phyloP scores from a whole-genome alignment of 768 basidiomycete species.

The Dioszegia hungarica region DNA sequence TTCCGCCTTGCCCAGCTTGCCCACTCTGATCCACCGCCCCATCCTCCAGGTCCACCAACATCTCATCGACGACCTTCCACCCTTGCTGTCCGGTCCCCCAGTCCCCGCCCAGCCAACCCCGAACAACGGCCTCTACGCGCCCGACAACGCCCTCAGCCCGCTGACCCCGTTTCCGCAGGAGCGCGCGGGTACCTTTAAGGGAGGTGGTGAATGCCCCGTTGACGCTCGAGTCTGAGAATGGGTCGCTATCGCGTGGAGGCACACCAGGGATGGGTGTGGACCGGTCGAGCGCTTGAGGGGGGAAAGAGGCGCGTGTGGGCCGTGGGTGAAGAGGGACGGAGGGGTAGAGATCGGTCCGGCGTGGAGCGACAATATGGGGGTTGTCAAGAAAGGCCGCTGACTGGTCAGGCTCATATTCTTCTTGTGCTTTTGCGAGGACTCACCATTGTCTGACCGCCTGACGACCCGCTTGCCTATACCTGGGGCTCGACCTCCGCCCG shows the following conservation, averaged over 20 bases:
- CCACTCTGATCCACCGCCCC: neutral
- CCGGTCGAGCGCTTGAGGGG: constrained; percentile 18
- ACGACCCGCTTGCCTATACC: constrained; percentile 40
- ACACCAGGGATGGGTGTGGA: constrained; percentile 28
- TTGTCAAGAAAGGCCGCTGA: constrained; percentile 40
- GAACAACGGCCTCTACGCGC: constrained; percentile 28
- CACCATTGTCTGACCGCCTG: constrained; percentile 46
- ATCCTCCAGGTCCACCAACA: constrained; percentile 3
- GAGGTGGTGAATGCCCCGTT: constrained; percentile 37
- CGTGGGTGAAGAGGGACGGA: constrained; percentile 32
- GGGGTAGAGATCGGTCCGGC: constrained; percentile 33
- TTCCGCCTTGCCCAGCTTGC: neutral
- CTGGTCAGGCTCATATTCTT: neutral
- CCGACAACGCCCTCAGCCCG: constrained; percentile 37
- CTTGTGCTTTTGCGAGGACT: too few species aligned
- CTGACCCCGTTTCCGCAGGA: constrained; percentile 35
- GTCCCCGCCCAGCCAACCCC: constrained; percentile 37
- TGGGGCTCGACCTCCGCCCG: constrained; percentile 9
- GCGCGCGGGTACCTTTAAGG: constrained; percentile 41
- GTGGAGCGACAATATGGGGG: constrained; percentile 39
- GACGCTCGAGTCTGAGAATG: constrained; percentile 21
- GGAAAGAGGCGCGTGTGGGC: constrained; percentile 26
- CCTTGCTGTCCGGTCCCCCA: neutral
- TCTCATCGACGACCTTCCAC: constrained; percentile 21
- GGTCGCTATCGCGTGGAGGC: constrained; percentile 5